These are phyloP conservation scores for Aureobasidium leucospermi DNA, from an alignment of 2,329 filamentous ascomycete genomes.

Conservation along the genomic window DNA sequence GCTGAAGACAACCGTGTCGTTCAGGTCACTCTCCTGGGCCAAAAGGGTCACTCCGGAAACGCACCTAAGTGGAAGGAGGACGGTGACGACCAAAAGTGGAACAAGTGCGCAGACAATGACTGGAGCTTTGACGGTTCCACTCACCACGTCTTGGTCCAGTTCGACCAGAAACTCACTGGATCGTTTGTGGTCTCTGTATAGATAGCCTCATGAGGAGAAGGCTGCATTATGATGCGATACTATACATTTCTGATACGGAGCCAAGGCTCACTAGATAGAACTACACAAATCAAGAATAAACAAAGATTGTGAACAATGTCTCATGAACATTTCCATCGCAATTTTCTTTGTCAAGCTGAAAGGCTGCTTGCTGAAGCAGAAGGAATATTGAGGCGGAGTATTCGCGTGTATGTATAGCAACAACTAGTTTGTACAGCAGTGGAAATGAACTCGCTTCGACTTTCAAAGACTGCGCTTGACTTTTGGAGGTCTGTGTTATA, in stretches of 20 bases:
- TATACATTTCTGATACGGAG: neutral
- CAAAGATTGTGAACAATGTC: neutral
- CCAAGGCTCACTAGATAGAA: neutral
- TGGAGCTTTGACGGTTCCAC: neutral
- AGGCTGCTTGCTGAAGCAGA: neutral
- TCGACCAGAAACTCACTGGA: neutral
- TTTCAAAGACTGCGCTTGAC: neutral
- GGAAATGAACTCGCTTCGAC: neutral
- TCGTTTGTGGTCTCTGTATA: neutral
- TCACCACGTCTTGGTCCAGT: neutral
- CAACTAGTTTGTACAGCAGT: neutral
- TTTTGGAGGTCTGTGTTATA: neutral
- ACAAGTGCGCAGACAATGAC: neutral
- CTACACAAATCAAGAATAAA: no score
- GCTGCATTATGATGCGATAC: no score
- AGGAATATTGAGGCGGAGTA: neutral
- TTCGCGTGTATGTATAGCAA: neutral
- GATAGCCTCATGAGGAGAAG: neutral
- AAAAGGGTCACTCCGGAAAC: neutral
- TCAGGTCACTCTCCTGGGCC: neutral
- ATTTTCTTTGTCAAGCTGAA: neutral
- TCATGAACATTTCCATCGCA: neutral
- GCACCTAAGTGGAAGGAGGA: neutral
- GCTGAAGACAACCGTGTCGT: constrained; percentile 1
- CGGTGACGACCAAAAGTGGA: neutral